Evolutionary conservation across 23 red algal species (phyloP).

Genomic region (Cyanidioschyzon merolae): DNA sequence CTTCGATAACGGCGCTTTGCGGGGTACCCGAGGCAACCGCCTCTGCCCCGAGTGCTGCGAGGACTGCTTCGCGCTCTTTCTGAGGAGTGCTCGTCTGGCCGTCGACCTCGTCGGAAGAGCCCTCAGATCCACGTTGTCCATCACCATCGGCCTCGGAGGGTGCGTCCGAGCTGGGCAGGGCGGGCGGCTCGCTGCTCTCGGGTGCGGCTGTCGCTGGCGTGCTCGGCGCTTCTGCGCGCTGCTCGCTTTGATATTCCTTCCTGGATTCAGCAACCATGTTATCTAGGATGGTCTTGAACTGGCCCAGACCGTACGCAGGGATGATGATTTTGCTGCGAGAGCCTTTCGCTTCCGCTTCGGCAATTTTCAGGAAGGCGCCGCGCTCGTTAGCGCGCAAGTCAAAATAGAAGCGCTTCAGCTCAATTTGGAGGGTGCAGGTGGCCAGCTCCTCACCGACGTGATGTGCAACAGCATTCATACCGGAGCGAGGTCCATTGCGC

Average conservation of each 20-base stretch:
- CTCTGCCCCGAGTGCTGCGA: slow-evolving; percentile 2
- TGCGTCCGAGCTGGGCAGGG: neutral
- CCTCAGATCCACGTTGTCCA: neutral
- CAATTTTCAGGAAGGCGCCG: slow-evolving; percentile 8
- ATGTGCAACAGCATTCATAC: neutral
- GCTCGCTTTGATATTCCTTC: neutral
- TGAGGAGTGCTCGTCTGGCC: neutral
- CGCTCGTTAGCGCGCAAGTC: slow-evolving; percentile 9
- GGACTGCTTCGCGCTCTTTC: neutral
- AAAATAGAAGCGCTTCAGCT: slow-evolving; percentile 16
- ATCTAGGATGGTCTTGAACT: neutral
- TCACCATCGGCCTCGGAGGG: neutral
- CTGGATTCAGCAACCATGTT: neutral
- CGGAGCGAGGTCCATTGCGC: neutral
- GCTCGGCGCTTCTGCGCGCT: neutral
- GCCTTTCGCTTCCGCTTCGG: slow-evolving; percentile 9
- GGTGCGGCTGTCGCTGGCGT: neutral
- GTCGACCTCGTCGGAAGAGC: neutral
- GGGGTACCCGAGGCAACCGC: slow-evolving; percentile 8
- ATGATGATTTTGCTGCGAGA: slow-evolving; percentile 11
- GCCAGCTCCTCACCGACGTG: slow-evolving; percentile 4
- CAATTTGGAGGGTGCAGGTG: neutral
- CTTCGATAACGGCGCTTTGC: neutral
- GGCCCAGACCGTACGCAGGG: neutral
- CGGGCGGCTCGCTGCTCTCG: neutral